Evolutionary conservation across 2,329 filamentous ascomycete genomes (phyloP).

Genomic region (Penicillium hesseltinei): DNA sequence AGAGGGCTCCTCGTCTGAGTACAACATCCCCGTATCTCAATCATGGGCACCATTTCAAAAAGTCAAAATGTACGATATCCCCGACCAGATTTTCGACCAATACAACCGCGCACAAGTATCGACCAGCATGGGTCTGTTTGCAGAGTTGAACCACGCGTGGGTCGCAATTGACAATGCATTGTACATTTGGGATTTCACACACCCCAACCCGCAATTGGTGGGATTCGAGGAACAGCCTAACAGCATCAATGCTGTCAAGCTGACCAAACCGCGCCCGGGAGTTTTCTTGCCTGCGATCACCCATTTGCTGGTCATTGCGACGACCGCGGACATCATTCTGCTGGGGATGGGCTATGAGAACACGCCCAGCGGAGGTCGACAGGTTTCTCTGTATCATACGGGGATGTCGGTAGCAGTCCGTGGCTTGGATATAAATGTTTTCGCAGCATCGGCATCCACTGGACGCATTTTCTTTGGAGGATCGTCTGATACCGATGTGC

Average conservation of each 20-base stretch:
- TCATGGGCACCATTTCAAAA: slow-evolving; percentile 90
- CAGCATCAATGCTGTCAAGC: slow-evolving; percentile 84
- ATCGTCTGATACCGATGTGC: slow-evolving; percentile 76
- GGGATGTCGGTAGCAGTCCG: slow-evolving; percentile 77
- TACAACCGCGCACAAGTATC: slow-evolving; percentile 83
- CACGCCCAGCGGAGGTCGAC: slow-evolving; percentile 64
- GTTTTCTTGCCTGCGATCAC: slow-evolving; percentile 87
- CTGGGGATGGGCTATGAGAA: slow-evolving; percentile 74
- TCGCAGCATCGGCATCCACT: slow-evolving; percentile 71
- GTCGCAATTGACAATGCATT: slow-evolving; percentile 92
- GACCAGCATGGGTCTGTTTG: slow-evolving; percentile 93
- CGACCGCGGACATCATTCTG: slow-evolving; percentile 77
- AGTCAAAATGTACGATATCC: slow-evolving; percentile 81
- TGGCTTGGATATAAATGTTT: slow-evolving; percentile 72
- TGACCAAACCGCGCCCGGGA: slow-evolving; percentile 78
- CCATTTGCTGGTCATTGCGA: slow-evolving; percentile 85
- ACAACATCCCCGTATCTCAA: slow-evolving; percentile 68
- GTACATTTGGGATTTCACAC: slow-evolving; percentile 96
- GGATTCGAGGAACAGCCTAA: slow-evolving; percentile 88
- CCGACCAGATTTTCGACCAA: slow-evolving; percentile 87
- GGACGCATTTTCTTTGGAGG: slow-evolving; percentile 95
- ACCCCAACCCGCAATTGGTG: slow-evolving; percentile 84
- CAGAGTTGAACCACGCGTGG: slow-evolving; percentile 93
- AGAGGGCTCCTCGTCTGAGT: slow-evolving; percentile 91
- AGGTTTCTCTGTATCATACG: slow-evolving; percentile 81